Base-by-base conservation (phyloP, 805 yeast species). In the Yarrowia bubula region DNA sequence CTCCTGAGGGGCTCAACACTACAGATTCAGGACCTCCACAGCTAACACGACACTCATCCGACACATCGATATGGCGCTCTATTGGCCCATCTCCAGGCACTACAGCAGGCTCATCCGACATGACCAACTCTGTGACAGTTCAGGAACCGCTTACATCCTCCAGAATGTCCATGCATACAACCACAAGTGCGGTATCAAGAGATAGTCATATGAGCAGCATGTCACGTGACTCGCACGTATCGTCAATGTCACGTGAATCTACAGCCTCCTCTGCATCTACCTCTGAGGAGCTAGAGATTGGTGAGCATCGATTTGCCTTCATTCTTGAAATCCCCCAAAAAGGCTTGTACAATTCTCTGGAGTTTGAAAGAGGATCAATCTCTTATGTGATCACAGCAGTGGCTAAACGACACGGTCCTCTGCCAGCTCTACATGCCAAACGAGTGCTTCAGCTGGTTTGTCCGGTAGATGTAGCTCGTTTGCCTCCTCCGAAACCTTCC, bases 251-350 rank as follows among this genome's bases (percentile, higher is more conserved):
- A 3, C 22, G 44, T 7, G 44, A 51, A 6, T 51, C 60, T 35
- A 39, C 28, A 8, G 13, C 46, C 1, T 55, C 61, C 28, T 28
- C 61, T 1, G 31, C 46, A 1, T 55, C 61, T 11, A 35, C 46
- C 9, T 31, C 61, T 10, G 61, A 55, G 6, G 61, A 55, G 47
- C 32, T 38, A 35, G 51, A 18, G 17, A 55, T 35, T 18, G 97
- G 97, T 46, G 93, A 89, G 72, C 97, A 92, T 75, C 77, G 90
- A 39, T 92, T 92, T 73, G 96, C 96, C 18, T 92, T 92, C 72
- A 84, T 88, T 55, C 89, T 92, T 47, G 87, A 84, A 69, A 79
- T 92, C n/a, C 97, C 97, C 0, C 82, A 81, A 69, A 85, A 84
- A 68, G 83, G 88, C 68, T 81, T 90, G 3, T 87, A 80, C 74